These are phyloP conservation scores for peach (Prunus persica) DNA, from an alignment of 306 rosid genomes.

Conservation along the genomic window Prunus_persica_NCBIv2 NC_034014.1:24421001-24421500, in stretches of 20 bases:
- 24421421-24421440: neutral
- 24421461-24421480: conserved; percentile 30
- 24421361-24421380: neutral
- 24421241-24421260: conserved; percentile 5
- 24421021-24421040: conserved; percentile 34
- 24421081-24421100: conserved; percentile 27
- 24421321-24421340: conserved; percentile 44
- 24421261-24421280: neutral
- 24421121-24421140: conserved; percentile 34
- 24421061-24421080: conserved; percentile 11
- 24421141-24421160: conserved; percentile 6
- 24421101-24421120: conserved; percentile 28
- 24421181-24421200: conserved; percentile 37
- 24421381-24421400: neutral
- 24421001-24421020: neutral
- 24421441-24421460: conserved; percentile 17
- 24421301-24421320: conserved; percentile 44
- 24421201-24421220: conserved; percentile 15
- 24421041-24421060: conserved; percentile 33
- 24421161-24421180: conserved; percentile 9
- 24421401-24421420: neutral
- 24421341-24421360: no score
- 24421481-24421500: conserved; percentile 22
- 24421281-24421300: neutral
- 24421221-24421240: conserved; percentile 19